A percentile compares a stretch with the other conserved stretches of the same genome.
Conservation (phyloP, 1,139 yeast species). For the Yamadazyma aaseri region DNA sequence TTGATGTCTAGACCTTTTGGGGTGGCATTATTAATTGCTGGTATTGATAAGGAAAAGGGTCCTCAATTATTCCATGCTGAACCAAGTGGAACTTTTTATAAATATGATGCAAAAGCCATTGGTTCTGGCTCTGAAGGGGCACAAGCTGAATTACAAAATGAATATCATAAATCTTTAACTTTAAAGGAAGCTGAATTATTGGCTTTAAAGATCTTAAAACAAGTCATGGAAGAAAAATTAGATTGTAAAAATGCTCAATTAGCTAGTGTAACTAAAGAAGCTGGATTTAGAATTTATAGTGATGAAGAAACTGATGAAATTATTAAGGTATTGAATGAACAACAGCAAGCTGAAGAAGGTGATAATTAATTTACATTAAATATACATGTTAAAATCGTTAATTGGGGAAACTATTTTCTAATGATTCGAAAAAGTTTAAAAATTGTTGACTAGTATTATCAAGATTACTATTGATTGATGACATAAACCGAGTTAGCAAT, state of each 20-base stretch:
- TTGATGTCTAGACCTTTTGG: constrained; percentile 99
- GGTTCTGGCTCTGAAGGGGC: constrained; percentile 99
- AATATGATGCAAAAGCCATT: constrained; percentile 97
- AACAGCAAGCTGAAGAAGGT: constrained; percentile 30
- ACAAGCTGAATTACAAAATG: constrained; percentile 94
- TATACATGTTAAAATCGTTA: constrained; percentile 8
- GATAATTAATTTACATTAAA: constrained; percentile 5
- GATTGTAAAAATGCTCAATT: constrained; percentile 95
- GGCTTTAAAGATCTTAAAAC: constrained; percentile 86
- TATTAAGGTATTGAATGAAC: constrained; percentile 72
- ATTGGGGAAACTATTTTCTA: constrained; percentile 45
- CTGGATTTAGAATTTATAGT: constrained; percentile 82
- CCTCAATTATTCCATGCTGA: constrained; percentile 98
- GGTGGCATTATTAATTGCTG: constrained; percentile 94
- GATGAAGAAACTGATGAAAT: constrained; percentile 84
- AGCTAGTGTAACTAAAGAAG: constrained; percentile 84
- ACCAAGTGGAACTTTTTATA: constrained; percentile 96
- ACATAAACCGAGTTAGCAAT: constrained; percentile 52
- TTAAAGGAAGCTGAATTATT: constrained; percentile 89
- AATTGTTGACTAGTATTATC: constrained; percentile 63
- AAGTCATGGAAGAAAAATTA: constrained; percentile 98
- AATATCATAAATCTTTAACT: constrained; percentile 93
- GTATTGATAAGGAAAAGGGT: constrained; percentile 87
- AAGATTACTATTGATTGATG: constrained; percentile 56
- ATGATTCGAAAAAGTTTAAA: constrained; percentile 49